Evolutionary conservation across 257 asterid genomes (phyloP), one percentile per base, ranked within the genome.

Genomic region (Solanum rostratum): DNA sequence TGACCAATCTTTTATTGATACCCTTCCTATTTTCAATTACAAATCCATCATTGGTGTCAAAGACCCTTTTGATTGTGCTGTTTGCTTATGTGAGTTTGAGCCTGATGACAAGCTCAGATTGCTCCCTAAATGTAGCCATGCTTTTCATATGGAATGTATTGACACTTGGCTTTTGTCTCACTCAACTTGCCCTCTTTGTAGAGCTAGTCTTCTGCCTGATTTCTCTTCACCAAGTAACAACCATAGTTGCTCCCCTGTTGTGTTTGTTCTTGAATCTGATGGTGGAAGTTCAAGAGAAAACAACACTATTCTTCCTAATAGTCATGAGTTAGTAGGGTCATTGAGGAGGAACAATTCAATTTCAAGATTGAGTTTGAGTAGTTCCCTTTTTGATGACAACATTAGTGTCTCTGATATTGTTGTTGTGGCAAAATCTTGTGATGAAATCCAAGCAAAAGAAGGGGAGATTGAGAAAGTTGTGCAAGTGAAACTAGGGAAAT

Each of bases 131-230:
- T 96, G 99, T 80, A 96, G 97, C 91, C 99, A 96, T 83, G 99
- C 99, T 39, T 96, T 96, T 85, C 99, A 96, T 90, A 91, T 94
- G 97, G 98, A 91, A 8, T 96, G 99, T 52, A 96, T 96, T 54
- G 99, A 96, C 53, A 96, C 99, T 46, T 96, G 99, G 99, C 92
- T 96, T 3, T 84, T 95, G 88, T 95, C 98, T 2, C 98, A 96
- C 80, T 95, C 99, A 7, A 95, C 99, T 85, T 96, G 99, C 84
- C 99, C 99, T 10, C 90, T 96, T n/a, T 96, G 99, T 85, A 92
- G 99, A 84, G 95, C 94, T 29, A 92, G 88, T 66, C 86, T 96
- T 87, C 90, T 95, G 7, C 84, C 89, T 39, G 98, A 95, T 85
- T 95, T 90, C 85, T 57, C 92, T 3, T 57, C 89, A 24, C 52